phyloP scores from a whole-genome alignment of 495 filamentous ascomycete species.

The Amphirosellinia nigrospora region DNA sequence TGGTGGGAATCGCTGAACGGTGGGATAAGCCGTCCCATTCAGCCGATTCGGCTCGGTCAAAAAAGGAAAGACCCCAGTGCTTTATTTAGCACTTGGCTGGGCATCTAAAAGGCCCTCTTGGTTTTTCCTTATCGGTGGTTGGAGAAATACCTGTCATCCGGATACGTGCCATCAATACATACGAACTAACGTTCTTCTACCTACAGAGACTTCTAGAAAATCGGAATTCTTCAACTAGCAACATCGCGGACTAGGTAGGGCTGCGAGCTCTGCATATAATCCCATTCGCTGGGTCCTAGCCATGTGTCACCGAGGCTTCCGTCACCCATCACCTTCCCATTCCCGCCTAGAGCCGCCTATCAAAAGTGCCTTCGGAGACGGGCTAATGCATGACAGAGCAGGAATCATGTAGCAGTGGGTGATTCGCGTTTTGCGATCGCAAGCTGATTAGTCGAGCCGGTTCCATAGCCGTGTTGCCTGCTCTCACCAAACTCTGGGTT shows the following conservation, averaged over 20 bases:
- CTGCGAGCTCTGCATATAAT: constrained; percentile 1
- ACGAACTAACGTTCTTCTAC: neutral
- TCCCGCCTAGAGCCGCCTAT: constrained; percentile 6
- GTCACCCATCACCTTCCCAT: constrained; percentile 9
- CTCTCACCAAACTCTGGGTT: neutral
- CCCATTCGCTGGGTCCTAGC: constrained; percentile 16
- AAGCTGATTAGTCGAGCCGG: constrained; percentile 22
- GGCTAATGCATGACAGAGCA: constrained; percentile 13
- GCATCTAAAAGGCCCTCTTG: neutral
- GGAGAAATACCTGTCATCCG: neutral
- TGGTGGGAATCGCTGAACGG: constrained; percentile 13
- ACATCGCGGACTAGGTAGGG: neutral
- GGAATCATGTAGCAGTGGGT: constrained; percentile 20
- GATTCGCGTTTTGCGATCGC: constrained; percentile 26
- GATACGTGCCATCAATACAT: neutral
- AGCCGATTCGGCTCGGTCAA: constrained; percentile 6
- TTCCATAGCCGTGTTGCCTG: constrained; percentile 11
- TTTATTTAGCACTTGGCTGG: neutral
- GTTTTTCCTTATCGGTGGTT: neutral
- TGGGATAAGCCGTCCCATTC: neutral
- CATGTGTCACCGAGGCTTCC: constrained; percentile 21
- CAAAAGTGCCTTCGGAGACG: constrained; percentile 7
- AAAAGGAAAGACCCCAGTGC: neutral
- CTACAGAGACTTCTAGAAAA: constrained; percentile 16
- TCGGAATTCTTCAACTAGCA: neutral